Conservation (phyloP, 2,329 filamentous ascomycete species). For the Talaromyces piceae region DNA sequence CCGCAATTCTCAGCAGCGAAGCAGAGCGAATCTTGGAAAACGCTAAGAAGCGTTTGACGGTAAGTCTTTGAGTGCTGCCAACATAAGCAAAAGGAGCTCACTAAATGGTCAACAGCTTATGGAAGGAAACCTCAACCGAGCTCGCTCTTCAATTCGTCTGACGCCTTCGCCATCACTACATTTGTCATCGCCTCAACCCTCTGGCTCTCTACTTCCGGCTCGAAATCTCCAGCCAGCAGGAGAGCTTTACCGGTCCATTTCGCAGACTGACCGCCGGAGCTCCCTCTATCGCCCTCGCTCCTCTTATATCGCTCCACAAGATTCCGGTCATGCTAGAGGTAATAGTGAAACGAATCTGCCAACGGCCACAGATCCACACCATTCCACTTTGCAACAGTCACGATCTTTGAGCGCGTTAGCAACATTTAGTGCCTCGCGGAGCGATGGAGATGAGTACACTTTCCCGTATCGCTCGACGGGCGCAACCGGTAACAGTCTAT, state of each 20-base stretch:
- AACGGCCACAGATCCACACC: slow-evolving; percentile 22
- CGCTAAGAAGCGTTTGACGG: slow-evolving; percentile 80
- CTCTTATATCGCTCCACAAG: slow-evolving; percentile 28
- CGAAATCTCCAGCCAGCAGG: slow-evolving; percentile 35
- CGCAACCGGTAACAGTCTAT: slow-evolving; percentile 25
- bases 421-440: slow-evolving; percentile 25
- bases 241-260: slow-evolving; percentile 36
- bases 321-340: slow-evolving; percentile 50
- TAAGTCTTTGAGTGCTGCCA: slow-evolving; percentile 41
- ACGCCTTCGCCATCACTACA: slow-evolving; percentile 42
- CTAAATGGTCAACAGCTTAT: slow-evolving; percentile 57
- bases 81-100: slow-evolving; percentile 13
- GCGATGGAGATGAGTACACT: slow-evolving; percentile 25
- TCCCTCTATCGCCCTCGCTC: slow-evolving; percentile 38
- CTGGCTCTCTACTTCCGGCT: slow-evolving; percentile 18
- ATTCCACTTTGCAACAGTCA: slow-evolving; percentile 37
- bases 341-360: slow-evolving; percentile 55
- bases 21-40: slow-evolving; percentile 89
- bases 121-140: slow-evolving; percentile 82
- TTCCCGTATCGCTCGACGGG: slow-evolving; percentile 26
- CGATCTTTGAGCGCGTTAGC: slow-evolving; percentile 57
- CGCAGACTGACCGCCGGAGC: slow-evolving; percentile 34
- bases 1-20: slow-evolving; percentile 67
- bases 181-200: slow-evolving; percentile 33
- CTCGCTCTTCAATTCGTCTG: slow-evolving; percentile 59